phyloP scores from a whole-genome alignment of 2,329 filamentous ascomycete species.

The Fusarium sp. region DNA sequence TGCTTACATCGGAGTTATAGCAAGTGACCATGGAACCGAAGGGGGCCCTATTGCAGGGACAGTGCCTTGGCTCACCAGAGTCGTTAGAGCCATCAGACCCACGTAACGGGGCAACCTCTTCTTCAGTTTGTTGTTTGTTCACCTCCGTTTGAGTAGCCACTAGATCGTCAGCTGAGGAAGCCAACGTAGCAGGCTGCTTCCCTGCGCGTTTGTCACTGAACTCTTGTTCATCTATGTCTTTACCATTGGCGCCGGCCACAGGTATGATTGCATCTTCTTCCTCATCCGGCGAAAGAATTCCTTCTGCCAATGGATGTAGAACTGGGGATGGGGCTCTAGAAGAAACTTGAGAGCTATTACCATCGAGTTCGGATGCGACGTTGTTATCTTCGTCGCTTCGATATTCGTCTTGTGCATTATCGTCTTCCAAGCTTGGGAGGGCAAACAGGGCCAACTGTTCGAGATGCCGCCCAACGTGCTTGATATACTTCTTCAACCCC shows the following conservation, averaged over 20 bases:
- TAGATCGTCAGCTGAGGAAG: no score
- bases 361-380: background rate
- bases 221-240: no score
- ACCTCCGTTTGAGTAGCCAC: no score
- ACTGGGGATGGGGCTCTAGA: background rate
- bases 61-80: no score
- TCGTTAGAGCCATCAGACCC: no score
- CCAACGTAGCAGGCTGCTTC: no score
- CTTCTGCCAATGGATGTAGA: background rate
- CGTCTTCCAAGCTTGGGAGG: constrained; percentile 20
- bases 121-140: no score
- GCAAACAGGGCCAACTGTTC: constrained; percentile 47
- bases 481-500: constrained; percentile 39
- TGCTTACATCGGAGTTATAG: no score
- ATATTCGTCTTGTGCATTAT: background rate
- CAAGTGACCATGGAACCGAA: no score
- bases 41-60: no score
- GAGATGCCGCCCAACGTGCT: constrained; percentile 48
- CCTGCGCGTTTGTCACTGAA: no score
- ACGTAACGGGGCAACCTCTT: no score
- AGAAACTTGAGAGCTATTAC: background rate
- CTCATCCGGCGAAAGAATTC: constrained; percentile 28
- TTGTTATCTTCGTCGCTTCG: constrained; percentile 6
- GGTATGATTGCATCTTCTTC: constrained; percentile 46
- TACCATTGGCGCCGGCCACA: constrained; percentile 56